phyloP scores from a whole-genome alignment of 108 stramenopile genomes.

The Cyclostephanos invisitatus region DNA sequence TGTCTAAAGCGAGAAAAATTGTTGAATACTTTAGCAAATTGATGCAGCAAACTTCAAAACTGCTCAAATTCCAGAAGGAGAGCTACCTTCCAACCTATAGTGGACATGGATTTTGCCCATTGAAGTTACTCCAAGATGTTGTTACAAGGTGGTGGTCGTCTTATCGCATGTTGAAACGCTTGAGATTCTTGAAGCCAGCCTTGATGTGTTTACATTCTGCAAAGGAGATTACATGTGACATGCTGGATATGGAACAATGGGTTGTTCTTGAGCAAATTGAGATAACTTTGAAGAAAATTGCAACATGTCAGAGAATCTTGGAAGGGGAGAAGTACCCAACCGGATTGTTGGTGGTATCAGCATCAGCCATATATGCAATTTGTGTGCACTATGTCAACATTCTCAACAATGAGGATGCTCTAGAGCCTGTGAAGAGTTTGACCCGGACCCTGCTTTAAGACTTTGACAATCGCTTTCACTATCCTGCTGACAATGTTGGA shows the following conservation, averaged over 20 bases:
- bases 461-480: neutral
- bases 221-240: conserved; percentile 1
- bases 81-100: neutral
- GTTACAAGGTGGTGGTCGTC: conserved; percentile 10
- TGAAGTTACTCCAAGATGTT: conserved; percentile 4
- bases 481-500: neutral
- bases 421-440: neutral
- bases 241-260: neutral
- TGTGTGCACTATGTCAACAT: neutral
- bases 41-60: neutral
- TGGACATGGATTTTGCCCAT: neutral
- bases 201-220: neutral
- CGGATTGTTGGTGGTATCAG: neutral
- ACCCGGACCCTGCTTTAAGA: neutral
- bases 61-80: neutral
- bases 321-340: conserved; percentile 6
- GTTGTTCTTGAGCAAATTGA: conserved; percentile 5
- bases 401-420: neutral
- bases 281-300: neutral
- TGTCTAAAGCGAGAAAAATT: neutral
- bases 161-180: neutral
- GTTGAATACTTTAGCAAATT: neutral
- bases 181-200: neutral
- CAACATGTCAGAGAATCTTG: neutral
- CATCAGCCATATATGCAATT: neutral